A percentile compares a stretch with the other conserved stretches of the same genome.
These are phyloP conservation scores for Dichomitus squalens DNA, from an alignment of 1,284 basidiomycete species.

Conservation along the genomic window DNA sequence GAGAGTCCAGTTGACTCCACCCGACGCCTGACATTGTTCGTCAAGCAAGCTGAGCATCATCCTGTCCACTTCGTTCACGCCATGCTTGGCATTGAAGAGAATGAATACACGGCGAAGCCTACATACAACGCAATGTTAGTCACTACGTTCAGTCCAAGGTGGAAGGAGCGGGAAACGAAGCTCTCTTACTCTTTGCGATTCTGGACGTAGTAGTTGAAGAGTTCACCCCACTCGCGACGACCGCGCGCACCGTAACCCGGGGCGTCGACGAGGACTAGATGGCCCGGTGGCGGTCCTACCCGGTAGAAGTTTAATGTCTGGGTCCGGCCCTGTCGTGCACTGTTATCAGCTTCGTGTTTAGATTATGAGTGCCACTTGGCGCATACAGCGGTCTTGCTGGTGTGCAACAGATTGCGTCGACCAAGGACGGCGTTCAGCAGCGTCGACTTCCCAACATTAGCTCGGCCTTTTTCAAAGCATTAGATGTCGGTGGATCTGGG, in stretches of 20 bases:
- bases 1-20: constrained; percentile 51
- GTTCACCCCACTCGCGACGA: constrained; percentile 68
- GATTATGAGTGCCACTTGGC: constrained; percentile 4
- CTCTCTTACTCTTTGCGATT: constrained; percentile 59
- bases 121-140: neutral
- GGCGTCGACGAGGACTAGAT: constrained; percentile 70
- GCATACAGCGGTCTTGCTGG: constrained; percentile 69
- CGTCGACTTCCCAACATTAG: constrained; percentile 77
- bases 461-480: constrained; percentile 35
- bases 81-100: constrained; percentile 68
- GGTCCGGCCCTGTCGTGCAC: constrained; percentile 59
- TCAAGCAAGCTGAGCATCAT: constrained; percentile 63
- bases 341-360: neutral
- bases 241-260: constrained; percentile 79
- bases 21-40: constrained; percentile 36
- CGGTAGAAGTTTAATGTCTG: constrained; percentile 71
- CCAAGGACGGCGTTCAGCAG: constrained; percentile 70
- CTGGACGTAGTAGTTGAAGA: constrained; percentile 66
- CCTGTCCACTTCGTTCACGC: constrained; percentile 54
- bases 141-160: constrained; percentile 1
- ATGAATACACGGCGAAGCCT: constrained; percentile 73
- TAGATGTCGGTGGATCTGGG: neutral
- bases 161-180: neutral
- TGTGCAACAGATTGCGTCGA: constrained; percentile 55
- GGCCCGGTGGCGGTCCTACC: constrained; percentile 55